Evolutionary conservation across 2,329 filamentous ascomycete species (phyloP), one percentile per base, ranked within the genome.

Genomic region (Niveomyces coronatus): DNA sequence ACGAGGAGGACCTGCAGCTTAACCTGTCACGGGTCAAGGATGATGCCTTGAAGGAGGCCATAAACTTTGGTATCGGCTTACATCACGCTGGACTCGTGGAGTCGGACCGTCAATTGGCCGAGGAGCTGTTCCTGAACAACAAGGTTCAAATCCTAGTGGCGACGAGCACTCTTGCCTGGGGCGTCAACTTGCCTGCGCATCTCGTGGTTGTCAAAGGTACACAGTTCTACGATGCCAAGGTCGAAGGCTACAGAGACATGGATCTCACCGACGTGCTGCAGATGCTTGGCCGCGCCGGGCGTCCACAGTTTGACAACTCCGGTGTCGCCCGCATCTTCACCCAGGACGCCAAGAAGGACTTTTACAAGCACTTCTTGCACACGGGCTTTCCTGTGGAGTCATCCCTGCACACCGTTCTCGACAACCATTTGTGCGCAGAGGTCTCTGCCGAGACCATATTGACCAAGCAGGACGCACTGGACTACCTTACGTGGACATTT

Each of bases 401-500:
- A 1, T 93, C 88, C 0, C 70, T 98, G 27, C 91, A 98, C 61
- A 94, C 93, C 15, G 91, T 96, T 1, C 68, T 98, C 7, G 89
- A 96, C 62, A 94, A 98, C 65, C 93, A 98, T 71, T 71, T 98
- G 57, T 82, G 87, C 45, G 91, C 91, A 42, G 91, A 98, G 63
- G 79, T 96, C 5, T 94, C 88, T 1, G 86, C 91, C 1, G 88
- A 85, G 48, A 98, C 91, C 1, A 85, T 98, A 35, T 68, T 82
- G 22, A 94, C 87, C 8, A 95, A 95, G 60, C 91, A 98, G 61
- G 91, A 98, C 61, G 91, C 91, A 1, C 72, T 98, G 4, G 93
- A 98, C 60, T 98, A 98, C 55, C 65, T 98, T 37, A 98, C 91
- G 0, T 98, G 93, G 91, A 98, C 93, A 1, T 98, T 98, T 67